Base-by-base conservation (phyloP, 1,284 basidiomycete genomes). In the Austroboletus rostrupii region DNA sequence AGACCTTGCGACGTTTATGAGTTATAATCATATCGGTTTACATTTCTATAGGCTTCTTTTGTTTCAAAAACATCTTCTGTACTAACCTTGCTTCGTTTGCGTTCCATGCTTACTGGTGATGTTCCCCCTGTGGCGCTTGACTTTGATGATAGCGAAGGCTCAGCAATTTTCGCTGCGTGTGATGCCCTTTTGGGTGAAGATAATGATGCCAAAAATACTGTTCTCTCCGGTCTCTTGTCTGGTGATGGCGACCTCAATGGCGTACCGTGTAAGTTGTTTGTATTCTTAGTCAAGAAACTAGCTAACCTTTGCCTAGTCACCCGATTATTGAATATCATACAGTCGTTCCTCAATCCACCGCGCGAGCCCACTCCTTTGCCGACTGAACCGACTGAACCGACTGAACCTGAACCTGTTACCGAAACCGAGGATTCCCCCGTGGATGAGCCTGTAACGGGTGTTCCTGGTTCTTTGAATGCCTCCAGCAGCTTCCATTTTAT, bases 401-500 rank as follows among this genome's bases (percentile, higher is more conserved):
- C 23, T 26, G 70, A 70, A 33, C 53, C 68, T 16, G 70, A 71
- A 36, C 60, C 61, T 13, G 59, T 48, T 8, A 26, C 23, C 21
- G 55, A 64, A 46, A 16, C 19, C 5, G 57, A 59, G 38, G 29
- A 17, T 33, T 38, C 31, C 3, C 49, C 48, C 5, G 48, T 43
- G 21, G 54, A 61, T 28, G 66, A 57, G 21, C 66, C 67, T 16
- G 59, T 68, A n/a, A 48, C 64, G 48, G 67, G 64, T 43, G 46
- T 69, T 45, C 67, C 64, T 12, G 64, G 67, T 35, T 59, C 67
- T 46, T 52, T 70, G 29, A 64, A 70, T 31, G 61, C 67, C 17
- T 72, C 81, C 0, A 74, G 74, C 47, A 78, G 78, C 66, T 83
- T 89, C 73, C 80, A 78, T 58, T 90, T 90, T 66, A 84, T 90